Base-by-base conservation (phyloP, 441 rosid genomes). In the Mallotus repandus region DNA sequence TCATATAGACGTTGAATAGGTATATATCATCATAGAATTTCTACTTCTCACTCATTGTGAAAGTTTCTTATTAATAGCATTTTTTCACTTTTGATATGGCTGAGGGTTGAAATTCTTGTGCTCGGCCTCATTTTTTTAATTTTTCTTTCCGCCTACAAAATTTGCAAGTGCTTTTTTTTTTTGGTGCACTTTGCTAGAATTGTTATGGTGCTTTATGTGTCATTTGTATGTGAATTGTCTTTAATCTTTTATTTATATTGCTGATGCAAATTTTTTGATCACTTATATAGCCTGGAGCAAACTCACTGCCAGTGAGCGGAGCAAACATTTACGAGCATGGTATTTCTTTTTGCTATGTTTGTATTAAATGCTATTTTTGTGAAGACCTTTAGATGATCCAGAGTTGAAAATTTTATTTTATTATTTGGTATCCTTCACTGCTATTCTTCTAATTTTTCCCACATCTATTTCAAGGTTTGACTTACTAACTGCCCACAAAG, bases 271-370 rank as follows among this genome's bases (percentile, higher is more conserved):
- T 66, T 59, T 66, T 54, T 38, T 63, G 11, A 68, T 66, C 57
- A 49, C 73, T 50, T 73, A 19, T 72, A 55, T 78, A 96, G 99
- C 96, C 71, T 96, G 99, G 98, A 93, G 99, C 84, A 93, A 82
- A 78, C 77, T 81, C 69, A 87, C 98, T 64, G 97, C 97, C 70
- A 81, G 83, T 68, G 96, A 91, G 76, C 90, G 99, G 88, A 93
- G 97, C 87, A 87, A 82, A 82, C 76, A 32, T 71, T 79, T 96
- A 70, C 82, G 96, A 69, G 89, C 82, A 82, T 96, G 99, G 99
- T 96, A 89, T 68, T 2, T 66, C 55, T 70, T 61, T 78, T 22
- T 49, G 18, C 67, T 25, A 22, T 57, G 50, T 18, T 52, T 7
- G 62, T 63, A 50, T 50, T 62, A 9, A 41, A 14, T 49, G 7